Conservation (phyloP, 805 yeast genomes). For the Pichia ethanolica region DNA sequence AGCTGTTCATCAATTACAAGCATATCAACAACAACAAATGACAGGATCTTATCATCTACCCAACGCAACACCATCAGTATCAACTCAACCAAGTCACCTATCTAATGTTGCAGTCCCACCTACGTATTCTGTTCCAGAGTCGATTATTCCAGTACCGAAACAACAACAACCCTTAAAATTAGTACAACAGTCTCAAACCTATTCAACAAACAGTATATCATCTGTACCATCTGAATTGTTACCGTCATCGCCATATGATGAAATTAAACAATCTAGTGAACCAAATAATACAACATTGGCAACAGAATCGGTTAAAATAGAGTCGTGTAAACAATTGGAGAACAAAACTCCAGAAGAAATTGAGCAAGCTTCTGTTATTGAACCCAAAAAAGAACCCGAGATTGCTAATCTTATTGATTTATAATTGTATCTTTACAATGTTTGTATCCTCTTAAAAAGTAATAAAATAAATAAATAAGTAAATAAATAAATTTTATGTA, state of each 20-base stretch:
- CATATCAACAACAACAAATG: background rate
- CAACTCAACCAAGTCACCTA: background rate
- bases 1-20: conserved; percentile 1
- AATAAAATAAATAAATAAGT: too few species aligned
- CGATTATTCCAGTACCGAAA: background rate
- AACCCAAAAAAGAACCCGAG: conserved; percentile 5
- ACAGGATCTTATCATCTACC: background rate
- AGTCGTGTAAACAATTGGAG: background rate
- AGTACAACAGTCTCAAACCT: too few species aligned
- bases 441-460: too few species aligned
- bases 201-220: background rate
- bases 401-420: conserved; percentile 12
- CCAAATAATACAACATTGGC: background rate
- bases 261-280: too few species aligned
- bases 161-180: background rate
- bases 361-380: background rate
- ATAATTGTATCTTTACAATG: background rate
- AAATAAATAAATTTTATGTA: too few species aligned
- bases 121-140: background rate
- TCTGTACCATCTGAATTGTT: too few species aligned
- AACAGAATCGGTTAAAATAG: background rate
- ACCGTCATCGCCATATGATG: background rate
- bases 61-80: background rate
- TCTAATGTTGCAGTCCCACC: background rate
- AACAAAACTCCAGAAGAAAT: background rate